Evolutionary conservation across 2,329 filamentous ascomycete species (phyloP).

Genomic region (Xylaria sp.): DNA sequence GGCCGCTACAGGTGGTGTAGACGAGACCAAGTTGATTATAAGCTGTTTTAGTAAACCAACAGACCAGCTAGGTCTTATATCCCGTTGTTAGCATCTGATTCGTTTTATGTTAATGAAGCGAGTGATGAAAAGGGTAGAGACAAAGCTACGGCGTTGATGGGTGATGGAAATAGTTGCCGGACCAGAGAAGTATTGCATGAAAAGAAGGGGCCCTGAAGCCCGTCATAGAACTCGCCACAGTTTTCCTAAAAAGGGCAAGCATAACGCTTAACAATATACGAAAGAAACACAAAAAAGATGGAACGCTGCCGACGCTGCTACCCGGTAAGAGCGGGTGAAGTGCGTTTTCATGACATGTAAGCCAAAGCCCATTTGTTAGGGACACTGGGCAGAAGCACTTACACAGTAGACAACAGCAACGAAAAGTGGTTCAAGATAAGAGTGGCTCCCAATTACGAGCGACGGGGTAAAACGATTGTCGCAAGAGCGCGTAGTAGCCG

Average conservation of each 20-base stretch:
- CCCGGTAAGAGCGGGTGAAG: too few species aligned
- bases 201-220: neutral
- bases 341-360: neutral
- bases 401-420: conserved; percentile 9
- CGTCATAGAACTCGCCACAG: too few species aligned
- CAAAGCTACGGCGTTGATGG: neutral
- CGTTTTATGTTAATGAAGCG: conserved; percentile 19
- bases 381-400: conserved; percentile 15
- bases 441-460: neutral
- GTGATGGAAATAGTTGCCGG: neutral
- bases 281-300: too few species aligned
- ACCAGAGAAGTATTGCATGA: neutral
- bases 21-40: neutral
- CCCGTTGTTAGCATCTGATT: conserved; percentile 27
- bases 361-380: neutral
- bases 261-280: too few species aligned
- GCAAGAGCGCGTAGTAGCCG: neutral
- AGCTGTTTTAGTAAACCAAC: conserved; percentile 4
- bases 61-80: conserved; percentile 13
- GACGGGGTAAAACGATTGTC: neutral
- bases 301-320: too few species aligned
- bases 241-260: too few species aligned
- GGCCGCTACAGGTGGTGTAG: neutral
- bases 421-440: neutral
- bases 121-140: neutral